Evolutionary conservation across 805 yeast genomes (phyloP), one percentile per base, ranked within the genome.

Genomic region (Wickerhamiella musiphila): DNA sequence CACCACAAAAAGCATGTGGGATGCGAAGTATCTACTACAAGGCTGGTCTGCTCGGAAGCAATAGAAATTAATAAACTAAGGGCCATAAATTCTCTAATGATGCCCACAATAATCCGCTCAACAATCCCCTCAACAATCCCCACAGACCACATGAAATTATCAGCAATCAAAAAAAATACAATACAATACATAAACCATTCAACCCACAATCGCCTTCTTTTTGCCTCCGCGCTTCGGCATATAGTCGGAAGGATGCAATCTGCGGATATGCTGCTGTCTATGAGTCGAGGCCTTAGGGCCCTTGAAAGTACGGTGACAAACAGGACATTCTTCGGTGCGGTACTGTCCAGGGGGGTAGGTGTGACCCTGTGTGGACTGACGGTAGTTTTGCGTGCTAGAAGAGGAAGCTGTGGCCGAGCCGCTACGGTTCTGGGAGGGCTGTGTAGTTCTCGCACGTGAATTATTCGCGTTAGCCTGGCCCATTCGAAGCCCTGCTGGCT

Each of bases 231-330:
- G 55, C 41, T 61, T 61, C 23, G 65, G 65, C 23, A 54, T 55
- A 39, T 63, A 62, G 28, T 56, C 56, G 25, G 54, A 57, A 1
- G 67, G 68, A 31, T 63, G 68, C 23, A 61, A 45, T 25, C 66
- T 46, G 15, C 63, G 54, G 32, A 61, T 61, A 35, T 62, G 68
- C 49, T 63, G 68, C 44, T 63, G 67, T 41, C 57, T 59, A 44
- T 61, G 66, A 2, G 66, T 62, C 2, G 62, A 47, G 3, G 66
- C 57, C 45, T 57, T 58, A 19, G 66, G 66, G 16, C 68, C 68
- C 40, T 54, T 56, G 51, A 63, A 62, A 23, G 47, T 46, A 23
- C 67, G 52, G 11, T 58, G 58, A 44, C 68, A 63, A 33, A 54
- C 46, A 29, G 52, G 60, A 43, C 68, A 63, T 25, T 45, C 49